Percentiles rank a stretch among this genome's conserved stretches.
phyloP scores from a whole-genome alignment of 2,329 filamentous ascomycete species.

The Fusarium subglutinans region DNA sequence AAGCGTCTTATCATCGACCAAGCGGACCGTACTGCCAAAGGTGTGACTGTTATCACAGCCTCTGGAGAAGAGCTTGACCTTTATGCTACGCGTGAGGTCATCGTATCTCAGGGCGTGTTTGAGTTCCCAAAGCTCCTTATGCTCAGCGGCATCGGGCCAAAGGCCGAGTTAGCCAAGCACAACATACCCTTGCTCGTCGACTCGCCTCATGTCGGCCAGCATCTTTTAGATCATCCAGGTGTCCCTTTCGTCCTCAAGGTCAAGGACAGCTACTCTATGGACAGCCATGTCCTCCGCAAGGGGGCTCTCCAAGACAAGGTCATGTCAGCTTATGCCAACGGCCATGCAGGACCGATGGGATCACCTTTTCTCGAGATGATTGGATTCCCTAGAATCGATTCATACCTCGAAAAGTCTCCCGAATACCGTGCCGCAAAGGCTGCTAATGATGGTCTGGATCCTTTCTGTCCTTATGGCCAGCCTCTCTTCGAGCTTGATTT shows the following conservation, averaged over 20 bases:
- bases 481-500: slow-evolving; percentile 73
- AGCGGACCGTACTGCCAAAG: slow-evolving; percentile 44
- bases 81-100: slow-evolving; percentile 59
- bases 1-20: slow-evolving; percentile 61
- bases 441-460: slow-evolving; percentile 57
- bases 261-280: slow-evolving; percentile 52
- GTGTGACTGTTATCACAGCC: slow-evolving; percentile 56
- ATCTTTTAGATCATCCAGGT: slow-evolving; percentile 65
- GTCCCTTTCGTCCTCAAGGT: slow-evolving; percentile 32
- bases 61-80: slow-evolving; percentile 52
- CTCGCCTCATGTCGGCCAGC: slow-evolving; percentile 69
- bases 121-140: slow-evolving; percentile 73
- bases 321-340: slow-evolving; percentile 41
- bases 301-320: background rate
- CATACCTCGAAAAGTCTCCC: slow-evolving; percentile 57
- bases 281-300: slow-evolving; percentile 52
- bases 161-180: slow-evolving; percentile 59
- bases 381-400: slow-evolving; percentile 66
- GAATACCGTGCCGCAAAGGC: slow-evolving; percentile 56
- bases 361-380: slow-evolving; percentile 59
- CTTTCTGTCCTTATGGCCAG: slow-evolving; percentile 65
- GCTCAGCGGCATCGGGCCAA: slow-evolving; percentile 69
- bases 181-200: slow-evolving; percentile 59
- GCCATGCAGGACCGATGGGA: slow-evolving; percentile 51
- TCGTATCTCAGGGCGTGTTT: slow-evolving; percentile 63